Conservation (phyloP, 805 yeast species). For the Candida andamanensis region DNA sequence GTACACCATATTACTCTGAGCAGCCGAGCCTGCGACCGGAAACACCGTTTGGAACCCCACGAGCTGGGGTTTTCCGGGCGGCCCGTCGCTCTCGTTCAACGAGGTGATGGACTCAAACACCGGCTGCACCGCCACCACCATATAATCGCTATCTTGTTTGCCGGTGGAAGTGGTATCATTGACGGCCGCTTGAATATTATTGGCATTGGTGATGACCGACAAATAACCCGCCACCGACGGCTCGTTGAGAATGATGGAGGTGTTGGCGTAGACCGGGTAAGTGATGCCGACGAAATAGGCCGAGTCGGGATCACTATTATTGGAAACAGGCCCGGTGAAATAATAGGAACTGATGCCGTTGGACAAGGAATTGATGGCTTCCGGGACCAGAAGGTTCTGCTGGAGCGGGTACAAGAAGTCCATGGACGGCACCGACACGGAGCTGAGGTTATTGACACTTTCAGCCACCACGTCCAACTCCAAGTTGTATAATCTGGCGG, state of each 20-base stretch:
- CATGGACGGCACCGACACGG: conserved; percentile 23
- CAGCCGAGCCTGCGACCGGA: conserved; percentile 14
- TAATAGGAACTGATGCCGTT: conserved; percentile 18
- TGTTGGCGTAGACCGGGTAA: conserved; percentile 65
- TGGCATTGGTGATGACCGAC: conserved; percentile 45
- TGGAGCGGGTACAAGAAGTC: conserved; percentile 47
- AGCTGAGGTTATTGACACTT: conserved; percentile 22
- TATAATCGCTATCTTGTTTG: conserved; percentile 13
- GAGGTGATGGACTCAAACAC: conserved; percentile 16
- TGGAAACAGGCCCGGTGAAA: conserved; percentile 62
- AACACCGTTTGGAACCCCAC: conserved; percentile 42
- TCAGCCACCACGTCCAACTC: conserved; percentile 43
- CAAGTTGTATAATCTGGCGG: conserved; percentile 65
- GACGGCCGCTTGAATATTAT: conserved; percentile 25
- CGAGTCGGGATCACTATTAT: conserved; percentile 23
- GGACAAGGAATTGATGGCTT: conserved; percentile 34
- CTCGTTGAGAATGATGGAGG: conserved; percentile 54
- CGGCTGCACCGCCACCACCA: conserved; percentile 29
- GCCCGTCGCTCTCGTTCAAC: conserved; percentile 1
- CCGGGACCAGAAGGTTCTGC: conserved; percentile 40
- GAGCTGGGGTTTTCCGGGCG: conserved; percentile 24
- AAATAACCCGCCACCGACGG: conserved; percentile 67
- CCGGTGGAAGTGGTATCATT: conserved; percentile 10
- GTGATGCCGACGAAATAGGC: conserved; percentile 68
- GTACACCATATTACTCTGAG: conserved; percentile 20